Evolutionary conservation across 2,329 filamentous ascomycete genomes (phyloP), one percentile per base, ranked within the genome.

Genomic region (Fusarium aywerte): DNA sequence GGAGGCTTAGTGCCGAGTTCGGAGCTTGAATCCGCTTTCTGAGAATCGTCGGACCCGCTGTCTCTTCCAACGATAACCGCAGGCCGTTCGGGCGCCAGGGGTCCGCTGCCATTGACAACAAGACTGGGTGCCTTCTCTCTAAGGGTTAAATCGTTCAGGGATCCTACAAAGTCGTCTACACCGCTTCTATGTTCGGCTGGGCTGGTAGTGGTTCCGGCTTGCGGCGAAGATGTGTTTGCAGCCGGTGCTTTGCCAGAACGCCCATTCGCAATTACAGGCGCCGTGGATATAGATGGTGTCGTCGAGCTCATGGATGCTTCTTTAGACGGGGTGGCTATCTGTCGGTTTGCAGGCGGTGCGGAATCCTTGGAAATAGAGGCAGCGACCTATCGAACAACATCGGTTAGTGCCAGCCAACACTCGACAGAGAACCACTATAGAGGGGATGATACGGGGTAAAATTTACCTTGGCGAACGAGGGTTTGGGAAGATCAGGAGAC

Each of bases 1-100:
- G 92, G 91, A 50, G 92, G 92, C 79, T 97, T 97, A 4, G 90
- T 93, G 36, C 84, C 87, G 27, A 89, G 79, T 56, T 90, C 88
- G 4, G 87, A 90, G 70, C 80, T 85, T 4, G 87, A 90, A 74
- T 90, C 88, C 39, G 85, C 84, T 73, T 82, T 83, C 67, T 84
- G 85, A 15, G 85, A 87, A 45, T 86, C 85, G 62, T 87, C 85
- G 3, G 85, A 87, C 27, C 80, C 80, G 40, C 79, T 83, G 55
- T 84, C 82, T 66, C 79, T 80, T 57, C 76, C 78, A 48, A 72
- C 68, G 15, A 72, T 67, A 38, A 73, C 76, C 20, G 62, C 62
- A 35, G 77, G 76, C 44, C 77, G 75, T 29, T 81, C 81, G 7
- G 77, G 74, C 25, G 77, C 71, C 32, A 78, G 72, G 11, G 79